A percentile compares a stretch with the other conserved stretches of the same genome.
Evolutionary conservation across 1,139 yeast genomes (phyloP).

Genomic region (Saccharomycopsis hybrid): DNA sequence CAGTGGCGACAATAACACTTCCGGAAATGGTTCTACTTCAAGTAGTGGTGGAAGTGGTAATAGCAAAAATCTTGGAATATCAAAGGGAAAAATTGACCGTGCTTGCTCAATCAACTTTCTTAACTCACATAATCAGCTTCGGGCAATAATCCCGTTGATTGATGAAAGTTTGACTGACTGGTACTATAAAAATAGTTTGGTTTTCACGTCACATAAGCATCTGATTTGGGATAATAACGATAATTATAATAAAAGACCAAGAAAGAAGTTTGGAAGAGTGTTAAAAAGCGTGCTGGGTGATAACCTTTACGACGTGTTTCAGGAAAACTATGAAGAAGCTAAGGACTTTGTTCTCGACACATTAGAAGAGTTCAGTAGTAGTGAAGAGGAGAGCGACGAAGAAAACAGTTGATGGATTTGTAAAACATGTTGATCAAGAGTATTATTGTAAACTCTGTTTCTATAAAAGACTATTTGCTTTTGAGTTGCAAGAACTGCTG

Average conservation of each 20-base stretch:
- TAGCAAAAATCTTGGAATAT: slow-evolving; percentile 7
- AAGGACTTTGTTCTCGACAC: slow-evolving; percentile 77
- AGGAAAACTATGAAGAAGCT: slow-evolving; percentile 81
- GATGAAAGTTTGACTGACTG: slow-evolving; percentile 89
- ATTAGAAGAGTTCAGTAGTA: slow-evolving; percentile 25
- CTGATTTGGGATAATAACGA: slow-evolving; percentile 63
- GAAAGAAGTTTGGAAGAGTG: slow-evolving; percentile 88
- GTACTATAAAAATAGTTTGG: slow-evolving; percentile 81
- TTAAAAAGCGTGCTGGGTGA: slow-evolving; percentile 56
- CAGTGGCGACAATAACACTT: too few species aligned
- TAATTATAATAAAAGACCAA: slow-evolving; percentile 61
- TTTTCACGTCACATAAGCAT: slow-evolving; percentile 70
- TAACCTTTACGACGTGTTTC: slow-evolving; percentile 69
- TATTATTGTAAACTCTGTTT: neutral
- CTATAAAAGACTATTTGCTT: too few species aligned
- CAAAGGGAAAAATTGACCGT: slow-evolving; percentile 17
- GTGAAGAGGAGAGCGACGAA: slow-evolving; percentile 24
- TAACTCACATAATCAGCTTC: slow-evolving; percentile 30
- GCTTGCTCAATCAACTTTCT: slow-evolving; percentile 19
- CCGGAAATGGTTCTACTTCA: neutral
- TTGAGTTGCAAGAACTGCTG: too few species aligned
- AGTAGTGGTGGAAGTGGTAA: neutral
- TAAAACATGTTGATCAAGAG: neutral
- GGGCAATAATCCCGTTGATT: slow-evolving; percentile 75
- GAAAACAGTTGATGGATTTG: neutral